A percentile compares a stretch with the other conserved stretches of the same genome.
Conservation (phyloP, 306 rosid genomes). For the Dalbergia cultrata region DNA sequence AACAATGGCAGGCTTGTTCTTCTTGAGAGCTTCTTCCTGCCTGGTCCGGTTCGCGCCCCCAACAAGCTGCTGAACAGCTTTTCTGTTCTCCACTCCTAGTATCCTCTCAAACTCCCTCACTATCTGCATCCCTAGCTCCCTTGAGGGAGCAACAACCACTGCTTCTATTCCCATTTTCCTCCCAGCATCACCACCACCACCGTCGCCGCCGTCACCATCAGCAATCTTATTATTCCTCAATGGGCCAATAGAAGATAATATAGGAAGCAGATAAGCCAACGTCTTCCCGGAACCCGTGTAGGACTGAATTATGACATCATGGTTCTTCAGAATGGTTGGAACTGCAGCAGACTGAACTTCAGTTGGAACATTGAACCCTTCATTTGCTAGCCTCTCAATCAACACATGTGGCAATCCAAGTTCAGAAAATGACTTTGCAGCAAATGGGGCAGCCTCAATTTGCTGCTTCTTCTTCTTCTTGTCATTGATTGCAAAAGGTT, state of each 20-base stretch:
- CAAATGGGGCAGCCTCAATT: constrained; percentile 71
- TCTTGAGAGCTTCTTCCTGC: constrained; percentile 95
- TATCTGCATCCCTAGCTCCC: constrained; percentile 98
- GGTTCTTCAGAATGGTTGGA: constrained; percentile 77
- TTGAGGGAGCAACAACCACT: constrained; percentile 90
- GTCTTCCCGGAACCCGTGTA: constrained; percentile 98
- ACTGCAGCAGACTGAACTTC: constrained; percentile 88
- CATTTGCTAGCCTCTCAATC: constrained; percentile 76
- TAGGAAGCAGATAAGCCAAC: constrained; percentile 86
- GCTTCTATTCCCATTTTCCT: constrained; percentile 83
- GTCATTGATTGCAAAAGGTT: constrained; percentile 49
- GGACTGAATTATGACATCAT: constrained; percentile 90
- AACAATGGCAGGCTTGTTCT: constrained; percentile 86
- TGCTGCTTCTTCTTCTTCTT: constrained; percentile 51
- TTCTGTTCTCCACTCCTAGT: constrained; percentile 73
- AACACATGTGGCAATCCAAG: constrained; percentile 74
- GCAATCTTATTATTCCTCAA: constrained; percentile 49
- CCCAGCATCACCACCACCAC: constrained; percentile 49
- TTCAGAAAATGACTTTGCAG: constrained; percentile 80
- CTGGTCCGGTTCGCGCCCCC: constrained; percentile 94
- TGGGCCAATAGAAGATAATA: constrained; percentile 77
- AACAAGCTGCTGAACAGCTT: constrained; percentile 91
- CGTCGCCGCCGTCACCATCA: constrained; percentile 38
- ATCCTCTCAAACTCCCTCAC: constrained; percentile 95
- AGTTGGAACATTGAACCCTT: constrained; percentile 81